phyloP scores from a whole-genome alignment of 495 filamentous ascomycete species.

The Hypomontagnella submonticulosa region DNA sequence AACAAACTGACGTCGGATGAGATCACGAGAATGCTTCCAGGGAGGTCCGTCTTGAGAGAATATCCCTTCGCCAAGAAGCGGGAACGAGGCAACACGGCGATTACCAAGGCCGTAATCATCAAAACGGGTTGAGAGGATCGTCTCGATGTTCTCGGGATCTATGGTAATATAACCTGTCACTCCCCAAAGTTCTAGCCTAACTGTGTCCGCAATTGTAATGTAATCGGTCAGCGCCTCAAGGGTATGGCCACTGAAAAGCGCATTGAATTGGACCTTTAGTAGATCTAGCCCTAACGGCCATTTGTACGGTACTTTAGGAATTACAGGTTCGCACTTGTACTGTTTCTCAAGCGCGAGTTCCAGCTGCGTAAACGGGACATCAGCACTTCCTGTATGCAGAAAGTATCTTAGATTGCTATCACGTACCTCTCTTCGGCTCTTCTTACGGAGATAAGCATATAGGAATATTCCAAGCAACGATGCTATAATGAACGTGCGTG shows the following conservation, averaged over 20 bases:
- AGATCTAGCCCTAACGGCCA: slow-evolving; percentile 51
- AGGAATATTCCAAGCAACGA: no score
- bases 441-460: no score
- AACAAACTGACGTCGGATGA: slow-evolving; percentile 67
- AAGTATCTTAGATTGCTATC: no score
- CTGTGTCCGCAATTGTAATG: slow-evolving; percentile 26
- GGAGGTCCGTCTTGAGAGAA: slow-evolving; percentile 64
- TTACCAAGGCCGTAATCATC: slow-evolving; percentile 52
- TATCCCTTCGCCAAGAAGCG: slow-evolving; percentile 64
- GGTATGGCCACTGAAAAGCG: slow-evolving; percentile 25
- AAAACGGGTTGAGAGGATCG: slow-evolving; percentile 53
- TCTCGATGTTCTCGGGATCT: slow-evolving; percentile 57
- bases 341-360: slow-evolving; percentile 37
- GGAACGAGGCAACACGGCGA: slow-evolving; percentile 49
- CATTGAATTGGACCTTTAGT: slow-evolving; percentile 44
- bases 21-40: slow-evolving; percentile 65
- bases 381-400: no score
- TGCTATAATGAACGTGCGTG: no score
- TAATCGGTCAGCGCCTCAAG: slow-evolving; percentile 23
- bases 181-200: slow-evolving; percentile 40
- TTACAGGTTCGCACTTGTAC: slow-evolving; percentile 42
- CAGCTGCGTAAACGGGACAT: slow-evolving; percentile 15
- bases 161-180: slow-evolving; percentile 47
- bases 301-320: slow-evolving; percentile 41
- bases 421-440: no score